phyloP scores from a whole-genome alignment of 2,329 filamentous ascomycete species.

The Neurospora crassa region DNA sequence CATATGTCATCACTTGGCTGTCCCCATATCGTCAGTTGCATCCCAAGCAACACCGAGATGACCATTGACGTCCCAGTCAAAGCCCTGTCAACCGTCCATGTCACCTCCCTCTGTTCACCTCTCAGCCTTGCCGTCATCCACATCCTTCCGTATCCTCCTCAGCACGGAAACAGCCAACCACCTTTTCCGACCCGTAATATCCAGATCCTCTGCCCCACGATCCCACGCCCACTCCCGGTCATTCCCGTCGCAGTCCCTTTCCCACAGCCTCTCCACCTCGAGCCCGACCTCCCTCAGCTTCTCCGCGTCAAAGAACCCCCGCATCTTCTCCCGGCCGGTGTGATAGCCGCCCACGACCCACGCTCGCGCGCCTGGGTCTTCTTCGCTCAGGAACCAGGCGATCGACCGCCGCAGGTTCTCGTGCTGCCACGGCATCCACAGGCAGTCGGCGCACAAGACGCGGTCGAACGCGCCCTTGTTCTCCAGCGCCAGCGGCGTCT shows the following conservation, averaged over 20 bases:
- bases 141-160: slow-evolving; percentile 23
- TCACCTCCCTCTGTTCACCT: background rate
- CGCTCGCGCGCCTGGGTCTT: slow-evolving; percentile 35
- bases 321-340: slow-evolving; percentile 56
- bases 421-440: slow-evolving; percentile 69
- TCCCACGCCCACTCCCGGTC: slow-evolving; percentile 53
- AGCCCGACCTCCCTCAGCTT: slow-evolving; percentile 41
- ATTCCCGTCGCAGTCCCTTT: slow-evolving; percentile 56
- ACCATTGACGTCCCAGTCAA: background rate
- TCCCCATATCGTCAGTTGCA: background rate
- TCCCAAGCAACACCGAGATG: background rate
- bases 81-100: background rate
- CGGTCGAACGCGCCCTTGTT: slow-evolving; percentile 41
- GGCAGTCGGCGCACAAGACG: slow-evolving; percentile 61
- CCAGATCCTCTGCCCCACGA: slow-evolving; percentile 43
- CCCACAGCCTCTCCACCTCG: slow-evolving; percentile 55
- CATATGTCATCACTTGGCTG: background rate
- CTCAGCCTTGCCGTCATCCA: background rate
- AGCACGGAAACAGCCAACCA: slow-evolving; percentile 58
- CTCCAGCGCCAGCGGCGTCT: slow-evolving; percentile 13
- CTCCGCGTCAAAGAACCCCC: slow-evolving; percentile 49
- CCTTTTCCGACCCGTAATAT: slow-evolving; percentile 53
- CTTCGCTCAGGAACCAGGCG: slow-evolving; percentile 45
- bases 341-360: slow-evolving; percentile 66
- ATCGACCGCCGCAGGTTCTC: slow-evolving; percentile 54